Evolutionary conservation across 331 rosid species (phyloP).

Genomic region (Pyrus hybrid): DNA sequence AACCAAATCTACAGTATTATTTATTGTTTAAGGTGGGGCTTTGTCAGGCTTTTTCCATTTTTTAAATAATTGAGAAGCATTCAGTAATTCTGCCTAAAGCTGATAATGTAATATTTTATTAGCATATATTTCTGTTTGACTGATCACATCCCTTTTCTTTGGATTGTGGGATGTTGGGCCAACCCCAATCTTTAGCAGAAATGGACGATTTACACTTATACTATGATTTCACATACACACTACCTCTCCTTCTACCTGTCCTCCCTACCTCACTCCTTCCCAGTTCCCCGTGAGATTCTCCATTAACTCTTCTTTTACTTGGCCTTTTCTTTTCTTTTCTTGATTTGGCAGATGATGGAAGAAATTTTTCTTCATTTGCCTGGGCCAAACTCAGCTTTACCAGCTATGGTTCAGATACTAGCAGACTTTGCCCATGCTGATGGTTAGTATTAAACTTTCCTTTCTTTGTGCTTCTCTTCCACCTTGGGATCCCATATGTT

Average conservation of each 20-base stretch:
- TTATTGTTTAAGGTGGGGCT: background rate
- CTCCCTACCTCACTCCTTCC: too few relatives aligned
- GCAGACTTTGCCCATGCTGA: constrained; percentile 87
- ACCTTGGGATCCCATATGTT: background rate
- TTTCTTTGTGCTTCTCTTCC: constrained; percentile 3
- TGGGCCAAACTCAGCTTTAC: constrained; percentile 72
- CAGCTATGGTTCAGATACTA: constrained; percentile 92
- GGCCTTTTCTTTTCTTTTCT: constrained; percentile 12
- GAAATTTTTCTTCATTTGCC: constrained; percentile 86
- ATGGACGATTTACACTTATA: background rate
- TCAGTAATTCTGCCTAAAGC: background rate
- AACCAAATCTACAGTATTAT: background rate
- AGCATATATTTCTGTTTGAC: background rate
- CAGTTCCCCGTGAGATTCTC: background rate
- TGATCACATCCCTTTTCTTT: background rate
- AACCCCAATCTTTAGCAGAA: background rate
- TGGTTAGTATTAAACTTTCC: constrained; percentile 42
- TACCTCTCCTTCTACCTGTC: background rate
- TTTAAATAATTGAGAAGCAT: background rate
- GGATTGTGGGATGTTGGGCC: background rate
- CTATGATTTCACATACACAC: background rate
- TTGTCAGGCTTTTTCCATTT: background rate
- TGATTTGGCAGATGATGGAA: constrained; percentile 86
- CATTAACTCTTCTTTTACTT: background rate
- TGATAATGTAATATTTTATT: background rate